These are phyloP conservation scores for Hygrocybe coccinea DNA, from an alignment of 768 basidiomycete species.

Conservation along the genomic window DNA sequence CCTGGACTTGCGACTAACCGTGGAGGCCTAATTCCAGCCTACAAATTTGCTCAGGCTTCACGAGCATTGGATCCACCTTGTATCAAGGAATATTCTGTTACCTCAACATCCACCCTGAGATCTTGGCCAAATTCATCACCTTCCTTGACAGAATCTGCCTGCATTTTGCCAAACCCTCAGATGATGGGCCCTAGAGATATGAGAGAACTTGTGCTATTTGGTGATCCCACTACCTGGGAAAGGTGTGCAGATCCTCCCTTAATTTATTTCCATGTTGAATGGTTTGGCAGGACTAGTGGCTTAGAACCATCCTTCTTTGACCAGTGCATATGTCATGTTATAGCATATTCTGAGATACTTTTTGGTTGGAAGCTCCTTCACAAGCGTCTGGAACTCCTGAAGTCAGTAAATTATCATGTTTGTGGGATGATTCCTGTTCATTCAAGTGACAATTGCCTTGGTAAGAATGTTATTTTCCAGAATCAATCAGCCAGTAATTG, in stretches of 20 bases:
- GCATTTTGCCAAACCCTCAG: conserved; percentile 41
- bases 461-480: conserved; percentile 23
- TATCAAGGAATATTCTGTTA: conserved; percentile 30
- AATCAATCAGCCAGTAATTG: conserved; percentile 2
- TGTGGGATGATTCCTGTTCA: conserved; percentile 16
- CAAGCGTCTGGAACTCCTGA: conserved; percentile 70
- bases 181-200: conserved; percentile 33
- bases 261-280: background rate
- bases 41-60: conserved; percentile 21
- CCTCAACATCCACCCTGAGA: conserved; percentile 26
- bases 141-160: conserved; percentile 37
- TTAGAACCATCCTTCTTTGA: conserved; percentile 39
- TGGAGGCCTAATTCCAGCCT: conserved; percentile 20
- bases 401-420: conserved; percentile 41
- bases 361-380: conserved; percentile 67
- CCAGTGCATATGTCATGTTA: conserved; percentile 50
- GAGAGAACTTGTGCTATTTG: conserved; percentile 12
- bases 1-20: conserved; percentile 13
- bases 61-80: conserved; percentile 27
- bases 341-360: conserved; percentile 70
- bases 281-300: conserved; percentile 14
- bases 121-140: conserved; percentile 49
- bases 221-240: background rate
- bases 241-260: background rate
- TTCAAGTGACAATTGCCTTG: conserved; percentile 30